These are phyloP conservation scores for Hypoxylon sp. DNA, from an alignment of 2,329 filamentous ascomycete genomes.

Conservation along the genomic window DNA sequence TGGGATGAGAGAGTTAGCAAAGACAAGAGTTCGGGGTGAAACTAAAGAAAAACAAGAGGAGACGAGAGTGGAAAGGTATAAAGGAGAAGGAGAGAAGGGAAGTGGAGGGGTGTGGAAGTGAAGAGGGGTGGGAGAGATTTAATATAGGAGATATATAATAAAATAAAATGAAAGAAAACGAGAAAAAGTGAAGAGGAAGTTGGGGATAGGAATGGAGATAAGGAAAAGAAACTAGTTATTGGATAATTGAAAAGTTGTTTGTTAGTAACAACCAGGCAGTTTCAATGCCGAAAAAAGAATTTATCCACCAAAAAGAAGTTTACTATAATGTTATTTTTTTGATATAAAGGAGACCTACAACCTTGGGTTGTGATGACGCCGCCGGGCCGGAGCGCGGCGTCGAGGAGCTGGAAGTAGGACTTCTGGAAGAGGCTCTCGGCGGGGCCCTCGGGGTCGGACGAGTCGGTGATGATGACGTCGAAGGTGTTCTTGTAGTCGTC, in stretches of 20 bases:
- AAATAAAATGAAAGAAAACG: too few relatives aligned
- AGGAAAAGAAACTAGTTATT: conserved; percentile 10
- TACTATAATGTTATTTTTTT: conserved; percentile 19
- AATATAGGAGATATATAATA: not conserved
- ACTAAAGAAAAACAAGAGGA: conserved; percentile 6
- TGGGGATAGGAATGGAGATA: too few relatives aligned
- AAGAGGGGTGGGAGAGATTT: not conserved
- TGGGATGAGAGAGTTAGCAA: conserved; percentile 9
- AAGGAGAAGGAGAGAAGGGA: conserved; percentile 8
- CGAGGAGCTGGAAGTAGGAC: conserved; percentile 95
- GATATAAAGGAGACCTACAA: conserved; percentile 89
- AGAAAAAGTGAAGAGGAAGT: conserved; percentile 5
- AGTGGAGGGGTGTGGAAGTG: not conserved
- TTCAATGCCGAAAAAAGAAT: conserved; percentile 44
- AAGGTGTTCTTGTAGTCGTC: conserved; percentile 96
- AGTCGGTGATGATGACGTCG: conserved; percentile 99
- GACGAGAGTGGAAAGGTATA: conserved; percentile 12
- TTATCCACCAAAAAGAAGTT: not conserved
- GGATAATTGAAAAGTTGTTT: too few relatives aligned
- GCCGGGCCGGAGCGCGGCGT: conserved; percentile 89
- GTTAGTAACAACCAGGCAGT: too few relatives aligned
- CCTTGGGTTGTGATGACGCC: conserved; percentile 99
- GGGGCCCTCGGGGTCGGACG: conserved; percentile 95
- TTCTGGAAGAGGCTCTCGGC: conserved; percentile 98
- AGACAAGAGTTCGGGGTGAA: conserved; percentile 10